phyloP scores from a whole-genome alignment of 176 grass and related monocot species.

The Miscanthus lutarioriparius region DNA sequence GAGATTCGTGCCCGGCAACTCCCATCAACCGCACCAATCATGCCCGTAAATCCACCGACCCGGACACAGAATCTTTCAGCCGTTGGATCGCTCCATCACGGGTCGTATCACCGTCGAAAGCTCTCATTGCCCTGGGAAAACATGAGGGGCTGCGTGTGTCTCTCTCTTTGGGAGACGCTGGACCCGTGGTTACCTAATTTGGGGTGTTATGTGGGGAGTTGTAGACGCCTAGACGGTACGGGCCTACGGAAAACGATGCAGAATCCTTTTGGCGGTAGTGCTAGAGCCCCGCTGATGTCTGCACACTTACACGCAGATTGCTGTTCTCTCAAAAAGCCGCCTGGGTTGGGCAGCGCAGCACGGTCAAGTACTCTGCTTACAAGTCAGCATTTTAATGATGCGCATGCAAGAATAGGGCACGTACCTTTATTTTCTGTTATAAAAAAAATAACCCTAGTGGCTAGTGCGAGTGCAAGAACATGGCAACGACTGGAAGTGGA shows the following conservation, averaged over 20 bases:
- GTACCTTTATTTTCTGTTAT: background rate
- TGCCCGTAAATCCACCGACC: slow-evolving; percentile 58
- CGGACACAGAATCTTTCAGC: slow-evolving; percentile 48
- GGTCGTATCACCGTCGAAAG: slow-evolving; percentile 45
- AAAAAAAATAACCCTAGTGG: background rate
- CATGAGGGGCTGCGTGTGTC: slow-evolving; percentile 9
- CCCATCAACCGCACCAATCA: slow-evolving; percentile 35
- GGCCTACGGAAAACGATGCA: slow-evolving; percentile 20
- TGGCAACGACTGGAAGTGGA: background rate
- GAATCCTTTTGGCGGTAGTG: slow-evolving; percentile 20
- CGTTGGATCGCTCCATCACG: slow-evolving; percentile 51
- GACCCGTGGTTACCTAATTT: slow-evolving; percentile 46
- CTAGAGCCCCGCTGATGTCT: slow-evolving; percentile 25
- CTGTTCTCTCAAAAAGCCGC: slow-evolving; percentile 6
- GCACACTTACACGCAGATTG: slow-evolving; percentile 9
- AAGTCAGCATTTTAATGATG: slow-evolving; percentile 39
- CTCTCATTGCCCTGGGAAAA: slow-evolving; percentile 35
- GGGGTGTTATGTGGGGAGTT: slow-evolving; percentile 21
- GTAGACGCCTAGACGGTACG: slow-evolving; percentile 35
- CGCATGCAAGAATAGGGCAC: slow-evolving; percentile 33
- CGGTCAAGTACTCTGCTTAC: slow-evolving; percentile 44
- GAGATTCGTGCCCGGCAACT: slow-evolving; percentile 60
- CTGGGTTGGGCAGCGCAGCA: slow-evolving; percentile 31
- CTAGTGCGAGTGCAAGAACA: slow-evolving; percentile 16
- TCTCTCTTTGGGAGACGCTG: slow-evolving; percentile 21